Conservation (phyloP, 2,329 filamentous ascomycete species). For the Cladophialophora chaetospira region DNA sequence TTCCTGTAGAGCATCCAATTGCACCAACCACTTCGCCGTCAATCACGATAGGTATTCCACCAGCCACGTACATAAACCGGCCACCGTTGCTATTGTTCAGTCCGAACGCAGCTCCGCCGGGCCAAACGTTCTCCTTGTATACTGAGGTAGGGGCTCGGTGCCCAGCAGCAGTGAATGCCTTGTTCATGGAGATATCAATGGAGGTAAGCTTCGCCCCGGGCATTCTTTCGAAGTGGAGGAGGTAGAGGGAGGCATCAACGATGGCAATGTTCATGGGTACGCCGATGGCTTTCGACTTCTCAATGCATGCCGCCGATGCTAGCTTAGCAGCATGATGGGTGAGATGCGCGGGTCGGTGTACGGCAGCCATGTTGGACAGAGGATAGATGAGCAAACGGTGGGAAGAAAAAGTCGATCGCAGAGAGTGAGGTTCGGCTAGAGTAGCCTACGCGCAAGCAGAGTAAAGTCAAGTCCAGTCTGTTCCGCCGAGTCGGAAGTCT, state of each 20-base stretch:
- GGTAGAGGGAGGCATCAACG: constrained; percentile 37
- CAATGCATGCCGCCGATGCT: constrained; percentile 29
- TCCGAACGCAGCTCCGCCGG: constrained; percentile 55
- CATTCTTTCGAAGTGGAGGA: constrained; percentile 48
- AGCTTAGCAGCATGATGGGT: constrained; percentile 33
- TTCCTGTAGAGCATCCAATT: constrained; percentile 58
- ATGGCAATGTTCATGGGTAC: constrained; percentile 36
- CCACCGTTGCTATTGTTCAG: constrained; percentile 54
- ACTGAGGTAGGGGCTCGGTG: constrained; percentile 54
- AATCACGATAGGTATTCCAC: constrained; percentile 55
- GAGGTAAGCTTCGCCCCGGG: constrained; percentile 57
- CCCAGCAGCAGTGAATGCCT: constrained; percentile 60
- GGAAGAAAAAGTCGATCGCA: background rate
- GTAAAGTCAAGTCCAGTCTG: too few relatives aligned
- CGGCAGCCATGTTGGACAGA: constrained; percentile 17
- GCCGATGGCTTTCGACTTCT: constrained; percentile 30
- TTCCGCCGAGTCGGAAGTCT: too few relatives aligned
- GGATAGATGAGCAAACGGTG: background rate
- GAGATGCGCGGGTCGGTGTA: constrained; percentile 30
- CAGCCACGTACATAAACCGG: constrained; percentile 56
- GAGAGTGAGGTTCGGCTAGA: too few relatives aligned
- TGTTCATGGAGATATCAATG: constrained; percentile 55
- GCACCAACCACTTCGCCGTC: constrained; percentile 55
- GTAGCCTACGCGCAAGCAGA: too few relatives aligned
- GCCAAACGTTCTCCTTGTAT: constrained; percentile 57